phyloP scores from a whole-genome alignment of 768 basidiomycete genomes.

The Paxillus rubicundulus region DNA sequence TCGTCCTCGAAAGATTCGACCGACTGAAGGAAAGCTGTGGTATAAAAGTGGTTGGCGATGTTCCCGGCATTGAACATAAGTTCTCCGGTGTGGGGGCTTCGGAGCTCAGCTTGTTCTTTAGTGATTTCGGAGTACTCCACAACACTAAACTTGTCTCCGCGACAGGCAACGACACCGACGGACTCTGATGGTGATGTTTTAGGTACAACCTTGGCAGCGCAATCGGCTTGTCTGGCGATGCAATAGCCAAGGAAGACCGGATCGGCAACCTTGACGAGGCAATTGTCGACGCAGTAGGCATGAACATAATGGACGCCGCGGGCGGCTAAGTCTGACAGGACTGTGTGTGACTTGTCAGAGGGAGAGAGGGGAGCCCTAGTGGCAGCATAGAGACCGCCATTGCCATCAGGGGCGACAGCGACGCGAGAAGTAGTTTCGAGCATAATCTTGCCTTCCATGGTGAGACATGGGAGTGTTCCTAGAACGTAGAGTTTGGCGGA shows the following conservation, averaged over 20 bases:
- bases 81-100: conserved; percentile 65
- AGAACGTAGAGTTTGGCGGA: conserved; percentile 7
- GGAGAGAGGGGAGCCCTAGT: conserved; percentile 73
- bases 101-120: conserved; percentile 78
- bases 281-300: conserved; percentile 98
- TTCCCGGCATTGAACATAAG: conserved; percentile 92
- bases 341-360: conserved; percentile 58
- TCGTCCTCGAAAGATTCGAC: conserved; percentile 81
- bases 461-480: conserved; percentile 96
- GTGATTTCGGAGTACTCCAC: conserved; percentile 98
- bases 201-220: conserved; percentile 94
- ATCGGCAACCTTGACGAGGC: conserved; percentile 95
- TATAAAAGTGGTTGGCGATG: conserved; percentile 99
- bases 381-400: conserved; percentile 95
- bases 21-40: conserved; percentile 73
- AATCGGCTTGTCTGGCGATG: conserved; percentile 83
- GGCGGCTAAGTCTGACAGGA: conserved; percentile 76
- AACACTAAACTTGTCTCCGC: conserved; percentile 83
- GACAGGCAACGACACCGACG: conserved; percentile 90
- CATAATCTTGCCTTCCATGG: conserved; percentile 90
- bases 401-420: conserved; percentile 97
- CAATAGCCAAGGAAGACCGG: conserved; percentile 96
- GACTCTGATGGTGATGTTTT: conserved; percentile 85
- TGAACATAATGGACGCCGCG: conserved; percentile 88
- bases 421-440: conserved; percentile 75